A percentile compares a stretch with the other conserved stretches of the same genome.
Conservation (phyloP, 345 rosid genomes). For the Populus simonii region DNA sequence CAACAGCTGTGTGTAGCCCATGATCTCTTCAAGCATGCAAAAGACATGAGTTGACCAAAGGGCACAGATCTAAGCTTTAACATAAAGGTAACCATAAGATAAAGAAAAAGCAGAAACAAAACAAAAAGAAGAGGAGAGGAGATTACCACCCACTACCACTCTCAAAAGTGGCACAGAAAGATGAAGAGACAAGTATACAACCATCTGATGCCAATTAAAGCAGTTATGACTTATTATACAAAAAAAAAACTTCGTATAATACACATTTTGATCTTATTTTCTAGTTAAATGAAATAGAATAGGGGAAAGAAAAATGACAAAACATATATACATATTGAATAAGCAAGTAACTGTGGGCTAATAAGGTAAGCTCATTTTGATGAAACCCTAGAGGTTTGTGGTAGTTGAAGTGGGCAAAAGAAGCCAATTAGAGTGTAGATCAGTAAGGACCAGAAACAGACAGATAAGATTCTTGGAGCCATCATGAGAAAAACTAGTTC, state of each 20-base stretch:
- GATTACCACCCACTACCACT: slow-evolving; percentile 21
- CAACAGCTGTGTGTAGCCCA: not conserved
- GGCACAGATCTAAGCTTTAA: slow-evolving; percentile 12
- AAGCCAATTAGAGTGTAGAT: slow-evolving; percentile 21
- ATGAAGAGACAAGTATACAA: slow-evolving; percentile 6
- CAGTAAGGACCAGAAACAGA: slow-evolving; percentile 31
- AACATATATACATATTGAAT: too few species aligned
- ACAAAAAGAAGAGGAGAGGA: slow-evolving; percentile 21
- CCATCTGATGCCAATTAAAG: not conserved
- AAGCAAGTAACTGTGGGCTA: too few species aligned
- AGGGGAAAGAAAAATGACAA: not conserved
- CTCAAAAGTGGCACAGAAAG: slow-evolving; percentile 2
- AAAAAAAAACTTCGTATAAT: not conserved
- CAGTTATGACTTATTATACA: not conserved
- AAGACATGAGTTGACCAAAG: slow-evolving; percentile 19
- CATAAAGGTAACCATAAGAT: slow-evolving; percentile 1
- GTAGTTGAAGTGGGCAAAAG: not conserved
- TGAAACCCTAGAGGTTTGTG: slow-evolving; percentile 7
- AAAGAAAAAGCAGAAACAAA: slow-evolving; percentile 11
- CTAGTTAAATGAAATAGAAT: not conserved
- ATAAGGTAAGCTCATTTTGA: not conserved
- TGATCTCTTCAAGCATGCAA: slow-evolving; percentile 18
- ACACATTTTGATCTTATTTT: not conserved
- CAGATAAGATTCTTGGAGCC: slow-evolving; percentile 46
- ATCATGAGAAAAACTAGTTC: slow-evolving; percentile 34